phyloP scores from a whole-genome alignment of 2,329 filamentous ascomycete genomes.

The Cladosporium cucumerinum region DNA sequence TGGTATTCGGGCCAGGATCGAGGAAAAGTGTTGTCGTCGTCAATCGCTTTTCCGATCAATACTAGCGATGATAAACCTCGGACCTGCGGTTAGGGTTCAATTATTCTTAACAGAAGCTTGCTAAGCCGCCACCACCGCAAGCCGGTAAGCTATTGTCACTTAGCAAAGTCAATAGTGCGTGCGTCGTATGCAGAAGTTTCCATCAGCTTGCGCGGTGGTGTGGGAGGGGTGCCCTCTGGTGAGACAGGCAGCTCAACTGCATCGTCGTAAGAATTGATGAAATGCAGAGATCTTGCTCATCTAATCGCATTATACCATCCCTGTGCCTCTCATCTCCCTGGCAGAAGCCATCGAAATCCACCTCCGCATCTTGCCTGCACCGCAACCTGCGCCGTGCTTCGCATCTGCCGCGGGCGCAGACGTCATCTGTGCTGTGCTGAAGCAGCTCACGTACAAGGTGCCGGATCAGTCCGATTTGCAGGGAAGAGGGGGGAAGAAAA shows the following conservation, averaged over 20 bases:
- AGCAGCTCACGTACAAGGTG: constrained; percentile 6
- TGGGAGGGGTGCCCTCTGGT: not conserved
- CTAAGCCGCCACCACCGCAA: constrained; percentile 13
- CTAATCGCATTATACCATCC: not conserved
- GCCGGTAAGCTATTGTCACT: constrained; percentile 3
- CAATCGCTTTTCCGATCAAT: not conserved
- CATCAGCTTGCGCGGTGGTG: not conserved
- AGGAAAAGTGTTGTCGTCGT: not conserved
- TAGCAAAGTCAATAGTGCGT: constrained; percentile 16
- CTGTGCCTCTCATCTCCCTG: constrained; percentile 6
- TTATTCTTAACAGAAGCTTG: constrained; percentile 13
- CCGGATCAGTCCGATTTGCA: constrained; percentile 5
- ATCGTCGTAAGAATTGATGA: not conserved
- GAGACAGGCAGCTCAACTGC: not conserved
- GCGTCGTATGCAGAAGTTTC: constrained; percentile 12
- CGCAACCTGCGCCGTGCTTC: not conserved
- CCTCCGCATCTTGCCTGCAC: constrained; percentile 3
- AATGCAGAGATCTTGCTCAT: not conserved
- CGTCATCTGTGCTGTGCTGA: constrained; percentile 10
- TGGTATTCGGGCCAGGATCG: not conserved
- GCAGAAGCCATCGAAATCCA: not conserved
- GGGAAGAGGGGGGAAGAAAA: not conserved
- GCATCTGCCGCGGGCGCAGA: constrained; percentile 1
- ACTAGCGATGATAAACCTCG: not conserved
- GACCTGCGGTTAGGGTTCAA: not conserved